Base-by-base conservation (phyloP, 805 yeast species). In the Starmerella geochares region DNA sequence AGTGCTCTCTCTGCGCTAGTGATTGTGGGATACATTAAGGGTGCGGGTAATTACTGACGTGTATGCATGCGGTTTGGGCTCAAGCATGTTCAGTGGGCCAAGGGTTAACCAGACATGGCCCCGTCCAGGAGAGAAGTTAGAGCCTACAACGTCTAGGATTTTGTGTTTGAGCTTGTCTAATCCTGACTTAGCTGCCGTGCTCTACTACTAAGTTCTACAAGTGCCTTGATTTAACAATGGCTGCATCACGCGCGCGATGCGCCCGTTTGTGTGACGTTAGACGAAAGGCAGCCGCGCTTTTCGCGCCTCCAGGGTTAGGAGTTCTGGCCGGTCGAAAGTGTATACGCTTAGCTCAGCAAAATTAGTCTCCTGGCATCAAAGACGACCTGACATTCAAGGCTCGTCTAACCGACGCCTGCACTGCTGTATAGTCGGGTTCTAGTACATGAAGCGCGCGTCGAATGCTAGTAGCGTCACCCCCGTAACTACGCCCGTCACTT, bases 401-500 rank as follows among this genome's bases (percentile, higher is more conserved):
- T 19, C 24, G 44, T 27, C 32, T n/a, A 25, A 4, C 17, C 31
- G 33, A 40, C 44, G 33, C 44, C 33, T 13, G 44, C 33, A 27
- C 23, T 20, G 37, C 21, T 9, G 4, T 25, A 23, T 23, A 20
- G 40, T 20, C 43, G 43, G 38, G 35, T 40, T 42, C 16, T 20
- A 14, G 7, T 32, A 37, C 33, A 49, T 55, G 53, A 48, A 49
- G 45, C 53, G 58, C 16, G 48, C 46, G 19, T 47, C 52, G 21
- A 31, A 45, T 31, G 50, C 49, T 20, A 45, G 52, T 51, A 40
- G 53, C 54, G 29, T 49, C 41, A 47, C 46, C 33, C 45, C 55
- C 39, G 50, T 43, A 10, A 49, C 55, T 17, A 51, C 57, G 31
- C 60, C 61, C 27, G 57, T 52, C 24, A 53, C 58, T 10, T 51